Evolutionary conservation across 495 filamentous ascomycete species (phyloP).

Genomic region (Neurospora sublineolata): DNA sequence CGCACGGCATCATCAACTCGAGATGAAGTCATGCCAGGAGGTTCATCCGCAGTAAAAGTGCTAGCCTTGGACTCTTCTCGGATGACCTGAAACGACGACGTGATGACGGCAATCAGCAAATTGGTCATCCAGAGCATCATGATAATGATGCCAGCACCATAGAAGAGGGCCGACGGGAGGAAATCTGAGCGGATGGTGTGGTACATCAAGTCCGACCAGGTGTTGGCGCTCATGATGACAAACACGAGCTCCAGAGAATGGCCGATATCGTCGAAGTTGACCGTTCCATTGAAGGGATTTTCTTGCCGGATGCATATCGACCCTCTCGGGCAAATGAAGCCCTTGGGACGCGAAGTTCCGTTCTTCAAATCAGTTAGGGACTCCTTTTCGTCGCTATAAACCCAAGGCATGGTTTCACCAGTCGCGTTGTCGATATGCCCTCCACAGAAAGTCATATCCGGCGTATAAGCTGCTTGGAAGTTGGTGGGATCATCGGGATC

Average conservation of each 20-base stretch:
- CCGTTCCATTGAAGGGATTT: conserved; percentile 75
- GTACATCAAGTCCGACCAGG: conserved; percentile 89
- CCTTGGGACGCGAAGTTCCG: conserved; percentile 52
- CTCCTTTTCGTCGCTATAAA: conserved; percentile 22
- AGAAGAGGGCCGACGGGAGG: conserved; percentile 72
- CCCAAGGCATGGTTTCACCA: conserved; percentile 52
- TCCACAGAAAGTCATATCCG: conserved; percentile 69
- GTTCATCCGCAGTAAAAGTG: conserved; percentile 73
- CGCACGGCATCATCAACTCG: conserved; percentile 9
- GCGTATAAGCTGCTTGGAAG: conserved; percentile 34
- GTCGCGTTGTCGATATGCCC: conserved; percentile 57
- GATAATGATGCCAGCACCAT: conserved; percentile 77
- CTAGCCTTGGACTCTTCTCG: conserved; percentile 90
- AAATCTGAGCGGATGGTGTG: conserved; percentile 87
- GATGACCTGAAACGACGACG: conserved; percentile 96
- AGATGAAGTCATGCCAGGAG: conserved; percentile 11
- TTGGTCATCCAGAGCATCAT: conserved; percentile 96
- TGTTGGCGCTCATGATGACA: conserved; percentile 96
- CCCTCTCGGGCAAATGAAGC: conserved; percentile 76
- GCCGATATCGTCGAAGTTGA: conserved; percentile 91
- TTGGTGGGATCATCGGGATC: conserved; percentile 44
- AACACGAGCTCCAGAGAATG: conserved; percentile 93
- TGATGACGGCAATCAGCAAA: conserved; percentile 95
- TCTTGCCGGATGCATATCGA: conserved; percentile 69
- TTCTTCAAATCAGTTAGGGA: not conserved